These are phyloP conservation scores for Pichia manshurica DNA, from an alignment of 805 yeast species.

Conservation along the genomic window DNA sequence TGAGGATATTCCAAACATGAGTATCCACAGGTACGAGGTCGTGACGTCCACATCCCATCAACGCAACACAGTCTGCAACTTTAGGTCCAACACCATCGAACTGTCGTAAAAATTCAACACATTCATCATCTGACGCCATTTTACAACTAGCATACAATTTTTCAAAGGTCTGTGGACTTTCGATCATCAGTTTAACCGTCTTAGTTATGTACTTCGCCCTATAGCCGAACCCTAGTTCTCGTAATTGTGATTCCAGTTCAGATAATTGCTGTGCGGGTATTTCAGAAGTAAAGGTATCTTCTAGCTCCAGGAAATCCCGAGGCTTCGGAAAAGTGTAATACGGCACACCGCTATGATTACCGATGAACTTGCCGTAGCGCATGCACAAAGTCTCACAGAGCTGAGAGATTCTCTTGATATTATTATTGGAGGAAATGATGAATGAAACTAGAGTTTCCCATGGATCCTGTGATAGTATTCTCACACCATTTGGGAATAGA, in stretches of 20 bases:
- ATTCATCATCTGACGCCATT: slow-evolving; percentile 33
- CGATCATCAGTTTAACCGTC: slow-evolving; percentile 57
- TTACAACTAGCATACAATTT: slow-evolving; percentile 37
- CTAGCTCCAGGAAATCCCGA: slow-evolving; percentile 32
- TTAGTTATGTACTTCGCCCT: slow-evolving; percentile 81
- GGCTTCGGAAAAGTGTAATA: slow-evolving; percentile 77
- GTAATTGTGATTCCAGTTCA: slow-evolving; percentile 30
- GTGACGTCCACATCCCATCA: slow-evolving; percentile 84
- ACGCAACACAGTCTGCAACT: slow-evolving; percentile 93
- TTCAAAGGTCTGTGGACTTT: slow-evolving; percentile 32
- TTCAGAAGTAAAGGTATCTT: slow-evolving; percentile 11
- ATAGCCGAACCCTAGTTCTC: slow-evolving; percentile 73
- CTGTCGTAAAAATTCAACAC: slow-evolving; percentile 51
- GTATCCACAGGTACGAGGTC: slow-evolving; percentile 94
- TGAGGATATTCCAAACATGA: slow-evolving; percentile 86
- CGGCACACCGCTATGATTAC: slow-evolving; percentile 44
- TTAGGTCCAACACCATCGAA: slow-evolving; percentile 94
- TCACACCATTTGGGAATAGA: slow-evolving; percentile 35
- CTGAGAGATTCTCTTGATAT: slow-evolving; percentile 84
- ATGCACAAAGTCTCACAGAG: slow-evolving; percentile 80
- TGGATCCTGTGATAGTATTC: slow-evolving; percentile 90
- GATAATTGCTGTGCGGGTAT: not conserved
- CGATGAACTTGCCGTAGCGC: slow-evolving; percentile 62
- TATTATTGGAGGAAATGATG: slow-evolving; percentile 94
- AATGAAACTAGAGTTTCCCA: slow-evolving; percentile 92